Evolutionary conservation across 2,329 filamentous ascomycete species (phyloP).

Genomic region (Xylariales sp.): DNA sequence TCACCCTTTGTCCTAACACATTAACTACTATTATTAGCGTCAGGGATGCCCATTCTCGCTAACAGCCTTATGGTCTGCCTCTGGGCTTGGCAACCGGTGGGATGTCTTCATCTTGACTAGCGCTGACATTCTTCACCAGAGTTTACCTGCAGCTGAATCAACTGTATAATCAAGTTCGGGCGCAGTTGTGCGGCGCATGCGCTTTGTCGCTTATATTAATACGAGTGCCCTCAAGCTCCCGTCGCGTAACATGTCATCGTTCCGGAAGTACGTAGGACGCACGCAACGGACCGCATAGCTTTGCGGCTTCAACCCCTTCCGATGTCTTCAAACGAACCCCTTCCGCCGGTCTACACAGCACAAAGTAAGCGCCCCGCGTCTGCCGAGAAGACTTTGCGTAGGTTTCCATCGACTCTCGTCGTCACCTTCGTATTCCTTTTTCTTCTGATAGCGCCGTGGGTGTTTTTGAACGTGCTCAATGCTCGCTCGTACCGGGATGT

Average conservation of each 20-base stretch:
- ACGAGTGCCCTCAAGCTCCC: not conserved
- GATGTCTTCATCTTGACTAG: too few species aligned
- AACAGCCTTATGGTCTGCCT: too few species aligned
- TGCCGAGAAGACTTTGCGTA: not conserved
- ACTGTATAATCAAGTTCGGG: too few species aligned
- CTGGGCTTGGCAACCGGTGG: too few species aligned
- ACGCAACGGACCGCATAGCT: not conserved
- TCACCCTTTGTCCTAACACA: too few species aligned
- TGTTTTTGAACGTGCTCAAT: conserved; percentile 1
- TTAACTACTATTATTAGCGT: too few species aligned
- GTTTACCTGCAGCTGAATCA: too few species aligned
- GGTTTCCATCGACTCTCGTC: not conserved
- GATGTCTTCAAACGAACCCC: conserved; percentile 1
- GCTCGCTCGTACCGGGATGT: conserved; percentile 1
- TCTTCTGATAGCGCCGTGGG: conserved; percentile 2
- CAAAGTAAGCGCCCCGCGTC: not conserved
- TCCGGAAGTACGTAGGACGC: not conserved
- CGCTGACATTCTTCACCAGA: too few species aligned
- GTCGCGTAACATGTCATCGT: not conserved
- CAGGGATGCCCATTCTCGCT: too few species aligned
- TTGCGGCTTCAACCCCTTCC: not conserved
- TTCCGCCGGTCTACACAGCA: not conserved
- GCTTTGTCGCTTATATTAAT: not conserved
- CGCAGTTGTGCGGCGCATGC: too few species aligned
- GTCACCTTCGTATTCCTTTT: conserved; percentile 2